These are phyloP conservation scores for Erodium trifolium DNA, from an alignment of 441 rosid species.

Conservation along the genomic window DNA sequence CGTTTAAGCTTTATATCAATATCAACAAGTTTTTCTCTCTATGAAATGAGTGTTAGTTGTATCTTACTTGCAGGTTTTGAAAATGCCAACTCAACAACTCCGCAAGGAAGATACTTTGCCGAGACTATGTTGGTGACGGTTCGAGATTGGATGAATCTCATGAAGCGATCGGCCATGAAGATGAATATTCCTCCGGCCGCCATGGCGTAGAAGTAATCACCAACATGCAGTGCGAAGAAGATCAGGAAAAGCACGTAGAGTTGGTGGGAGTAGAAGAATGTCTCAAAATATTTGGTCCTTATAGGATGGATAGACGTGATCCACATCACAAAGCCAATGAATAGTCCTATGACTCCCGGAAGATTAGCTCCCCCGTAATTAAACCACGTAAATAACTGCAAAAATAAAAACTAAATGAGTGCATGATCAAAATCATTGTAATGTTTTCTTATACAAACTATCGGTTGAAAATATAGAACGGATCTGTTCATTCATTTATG, in stretches of 20 bases:
- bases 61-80: slow-evolving; percentile 42
- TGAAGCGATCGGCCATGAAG: slow-evolving; percentile 54
- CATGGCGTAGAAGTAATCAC: slow-evolving; percentile 44
- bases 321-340: slow-evolving; percentile 64
- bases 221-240: slow-evolving; percentile 59
- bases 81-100: slow-evolving; percentile 46
- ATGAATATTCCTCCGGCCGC: slow-evolving; percentile 54
- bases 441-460: too few relatives aligned
- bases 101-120: slow-evolving; percentile 51
- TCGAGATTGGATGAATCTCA: slow-evolving; percentile 60
- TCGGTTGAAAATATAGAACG: too few relatives aligned
- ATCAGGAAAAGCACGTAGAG: slow-evolving; percentile 48
- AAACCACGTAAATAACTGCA: slow-evolving; percentile 52
- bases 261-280: slow-evolving; percentile 69
- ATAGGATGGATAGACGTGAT: slow-evolving; percentile 45
- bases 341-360: slow-evolving; percentile 53
- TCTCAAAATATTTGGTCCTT: slow-evolving; percentile 48
- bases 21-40: too few relatives aligned
- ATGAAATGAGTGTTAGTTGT: slow-evolving; percentile 15
- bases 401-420: too few relatives aligned
- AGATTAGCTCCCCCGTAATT: slow-evolving; percentile 36
- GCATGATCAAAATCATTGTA: too few relatives aligned
- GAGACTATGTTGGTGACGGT: slow-evolving; percentile 42
- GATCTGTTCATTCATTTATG: too few relatives aligned
- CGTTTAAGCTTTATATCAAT: too few relatives aligned